A percentile compares a stretch with the other conserved stretches of the same genome.
Conservation (phyloP, 2,329 filamentous ascomycete species). For the Laburnicola sp. region DNA sequence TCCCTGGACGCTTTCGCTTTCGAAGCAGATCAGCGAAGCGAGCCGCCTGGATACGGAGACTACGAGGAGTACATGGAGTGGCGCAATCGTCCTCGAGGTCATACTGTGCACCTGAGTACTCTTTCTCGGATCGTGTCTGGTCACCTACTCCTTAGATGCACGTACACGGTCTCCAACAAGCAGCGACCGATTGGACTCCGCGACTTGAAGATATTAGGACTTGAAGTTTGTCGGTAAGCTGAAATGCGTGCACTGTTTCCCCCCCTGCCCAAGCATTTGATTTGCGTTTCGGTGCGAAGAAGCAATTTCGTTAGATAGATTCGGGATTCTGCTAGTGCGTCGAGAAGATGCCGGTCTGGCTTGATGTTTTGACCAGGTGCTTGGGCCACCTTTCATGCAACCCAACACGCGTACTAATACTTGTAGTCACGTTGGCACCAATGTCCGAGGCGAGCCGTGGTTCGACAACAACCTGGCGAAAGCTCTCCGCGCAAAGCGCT, state of each 20-base stretch:
- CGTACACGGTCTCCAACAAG: not conserved
- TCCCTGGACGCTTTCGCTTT: not conserved
- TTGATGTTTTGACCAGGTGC: too few species aligned
- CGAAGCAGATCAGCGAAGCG: not conserved
- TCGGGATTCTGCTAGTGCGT: too few species aligned
- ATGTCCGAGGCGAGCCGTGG: not conserved
- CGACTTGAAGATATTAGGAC: not conserved
- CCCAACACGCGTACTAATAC: not conserved
- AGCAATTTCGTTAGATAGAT: not conserved
- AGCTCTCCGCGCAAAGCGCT: not conserved
- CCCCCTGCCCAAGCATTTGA: not conserved
- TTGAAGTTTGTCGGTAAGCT: not conserved
- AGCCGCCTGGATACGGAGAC: not conserved
- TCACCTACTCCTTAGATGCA: not conserved
- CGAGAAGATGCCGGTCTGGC: too few species aligned
- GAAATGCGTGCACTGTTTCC: not conserved
- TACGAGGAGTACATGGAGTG: not conserved
- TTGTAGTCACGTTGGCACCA: not conserved
- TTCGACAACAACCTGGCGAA: not conserved
- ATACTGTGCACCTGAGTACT: not conserved
- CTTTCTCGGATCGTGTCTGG: conserved; percentile 3
- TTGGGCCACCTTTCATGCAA: too few species aligned
- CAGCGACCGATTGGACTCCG: not conserved
- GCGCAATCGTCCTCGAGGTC: not conserved
- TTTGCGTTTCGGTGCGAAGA: not conserved